Evolutionary conservation across 371 early-diverging fungal genomes (phyloP), one percentile per base, ranked within the genome.

Genomic region (Syncephalastrum contaminatum): DNA sequence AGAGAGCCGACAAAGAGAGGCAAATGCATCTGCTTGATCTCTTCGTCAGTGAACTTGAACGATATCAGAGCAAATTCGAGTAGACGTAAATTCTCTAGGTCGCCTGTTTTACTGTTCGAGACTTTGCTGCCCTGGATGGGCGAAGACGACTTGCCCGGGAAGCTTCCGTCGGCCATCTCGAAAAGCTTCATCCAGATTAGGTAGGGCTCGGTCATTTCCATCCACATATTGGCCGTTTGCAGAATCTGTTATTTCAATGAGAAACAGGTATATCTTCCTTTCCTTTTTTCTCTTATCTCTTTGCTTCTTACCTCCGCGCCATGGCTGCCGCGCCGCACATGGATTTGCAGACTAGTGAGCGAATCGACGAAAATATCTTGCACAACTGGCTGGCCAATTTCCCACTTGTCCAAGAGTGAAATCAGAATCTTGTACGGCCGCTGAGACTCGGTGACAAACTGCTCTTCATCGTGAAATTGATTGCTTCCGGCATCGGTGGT

Each of bases 161-260:
- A 77, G 44, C 70, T 64, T 4, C 69, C 66, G 13, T 81, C 77
- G 7, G 85, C 62, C 8, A 80, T 60, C 30, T 78, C 79, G 25
- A 85, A 83, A 0, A 90, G 64, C 51, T 89, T 87, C 60, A 81
- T 81, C 89, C 93, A 95, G 18, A 92, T 82, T 30, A 88, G 59
- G 45, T 85, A 85, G 7, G 95, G 93, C 49, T 94, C 91, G 18
- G 93, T 75, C 86, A 88, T 87, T 55, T 92, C 90, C 50, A 96
- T 73, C 75, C 94, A 89, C 91, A 93, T 93, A 19, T 85, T 88
- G 4, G 91, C 90, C 13, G 90, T 87, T 62, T 88, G 89, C 16
- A 88, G 67, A 18, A 93, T 66, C 80, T 90, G 67, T 15, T 15
- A 27, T 19, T 27, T 41, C 16, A 15, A 50, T 27, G 14, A 42